phyloP scores from a whole-genome alignment of 768 basidiomycete species.

The Multifurca ochricompacta region DNA sequence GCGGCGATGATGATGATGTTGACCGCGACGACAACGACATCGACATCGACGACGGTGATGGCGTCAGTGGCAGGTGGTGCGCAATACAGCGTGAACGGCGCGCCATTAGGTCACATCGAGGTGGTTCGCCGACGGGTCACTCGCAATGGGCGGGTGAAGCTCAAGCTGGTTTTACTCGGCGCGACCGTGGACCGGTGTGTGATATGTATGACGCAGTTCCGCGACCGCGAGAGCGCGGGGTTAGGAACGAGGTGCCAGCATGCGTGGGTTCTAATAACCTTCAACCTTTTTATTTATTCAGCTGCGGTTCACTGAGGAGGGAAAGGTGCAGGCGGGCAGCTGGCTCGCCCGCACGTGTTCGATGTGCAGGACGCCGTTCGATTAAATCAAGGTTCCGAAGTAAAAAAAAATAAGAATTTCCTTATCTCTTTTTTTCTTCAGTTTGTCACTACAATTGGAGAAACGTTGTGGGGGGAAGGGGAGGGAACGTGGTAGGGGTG shows the following conservation, averaged over 20 bases:
- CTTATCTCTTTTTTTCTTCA: background rate
- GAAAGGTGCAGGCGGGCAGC: slow-evolving; percentile 5
- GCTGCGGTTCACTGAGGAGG: too few species aligned
- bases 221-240: slow-evolving; percentile 13
- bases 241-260: slow-evolving; percentile 16
- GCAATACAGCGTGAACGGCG: slow-evolving; percentile 6
- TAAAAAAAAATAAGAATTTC: background rate
- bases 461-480: background rate
- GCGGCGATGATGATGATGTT: too few species aligned
- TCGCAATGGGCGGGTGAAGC: slow-evolving; percentile 20
- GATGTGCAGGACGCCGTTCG: slow-evolving; percentile 12
- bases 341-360: slow-evolving; percentile 14
- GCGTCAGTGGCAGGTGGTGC: background rate
- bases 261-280: slow-evolving; percentile 19
- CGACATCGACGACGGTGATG: background rate
- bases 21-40: background rate
- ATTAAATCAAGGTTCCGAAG: background rate
- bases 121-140: slow-evolving; percentile 18
- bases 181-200: slow-evolving; percentile 18
- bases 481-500: background rate
- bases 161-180: slow-evolving; percentile 19
- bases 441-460: background rate
- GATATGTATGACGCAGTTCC: slow-evolving; percentile 18
- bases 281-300: too few species aligned
- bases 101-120: slow-evolving; percentile 16